A percentile compares a stretch with the other conserved stretches of the same genome.
These are phyloP conservation scores for Xylaria intraflava DNA, from an alignment of 495 filamentous ascomycete genomes.

Conservation along the genomic window DNA sequence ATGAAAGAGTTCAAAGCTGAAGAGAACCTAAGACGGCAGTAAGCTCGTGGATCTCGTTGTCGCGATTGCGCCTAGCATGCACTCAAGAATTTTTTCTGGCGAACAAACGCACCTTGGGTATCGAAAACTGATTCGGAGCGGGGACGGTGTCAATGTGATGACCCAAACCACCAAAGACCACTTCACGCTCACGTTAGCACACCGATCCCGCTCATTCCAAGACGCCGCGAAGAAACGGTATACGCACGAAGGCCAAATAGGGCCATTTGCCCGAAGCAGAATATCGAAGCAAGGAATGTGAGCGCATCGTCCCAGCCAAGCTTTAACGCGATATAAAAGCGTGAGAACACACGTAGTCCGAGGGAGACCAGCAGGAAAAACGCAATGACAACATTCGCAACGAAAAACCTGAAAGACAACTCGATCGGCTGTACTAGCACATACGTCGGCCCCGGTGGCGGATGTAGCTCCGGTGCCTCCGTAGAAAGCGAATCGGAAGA, in stretches of 20 bases:
- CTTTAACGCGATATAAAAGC: constrained; percentile 1
- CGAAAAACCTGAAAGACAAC: constrained; percentile 7
- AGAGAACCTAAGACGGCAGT: background rate
- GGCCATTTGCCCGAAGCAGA: constrained; percentile 3
- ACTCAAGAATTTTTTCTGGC: too few relatives aligned
- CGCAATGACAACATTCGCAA: constrained; percentile 2
- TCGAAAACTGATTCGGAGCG: constrained; percentile 8
- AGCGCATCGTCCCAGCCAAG: constrained; percentile 10
- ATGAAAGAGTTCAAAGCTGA: constrained; percentile 11
- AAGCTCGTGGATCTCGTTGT: background rate
- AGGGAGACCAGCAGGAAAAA: constrained; percentile 1
- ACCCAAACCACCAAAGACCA: constrained; percentile 11
- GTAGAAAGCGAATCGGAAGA: constrained; percentile 3
- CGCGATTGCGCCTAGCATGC: too few relatives aligned
- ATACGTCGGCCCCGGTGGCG: constrained; percentile 11
- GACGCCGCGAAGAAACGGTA: background rate
- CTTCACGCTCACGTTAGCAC: constrained; percentile 4
- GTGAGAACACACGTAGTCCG: constrained; percentile 1
- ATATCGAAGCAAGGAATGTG: background rate
- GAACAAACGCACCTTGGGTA: constrained; percentile 5
- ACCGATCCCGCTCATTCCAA: background rate
- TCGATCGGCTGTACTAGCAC: constrained; percentile 1
- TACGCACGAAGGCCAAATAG: constrained; percentile 10
- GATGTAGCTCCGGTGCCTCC: background rate
- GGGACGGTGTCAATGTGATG: constrained; percentile 6